Evolutionary conservation across 306 rosid species (phyloP).

Genomic region (Lathyrus aphaca): DNA sequence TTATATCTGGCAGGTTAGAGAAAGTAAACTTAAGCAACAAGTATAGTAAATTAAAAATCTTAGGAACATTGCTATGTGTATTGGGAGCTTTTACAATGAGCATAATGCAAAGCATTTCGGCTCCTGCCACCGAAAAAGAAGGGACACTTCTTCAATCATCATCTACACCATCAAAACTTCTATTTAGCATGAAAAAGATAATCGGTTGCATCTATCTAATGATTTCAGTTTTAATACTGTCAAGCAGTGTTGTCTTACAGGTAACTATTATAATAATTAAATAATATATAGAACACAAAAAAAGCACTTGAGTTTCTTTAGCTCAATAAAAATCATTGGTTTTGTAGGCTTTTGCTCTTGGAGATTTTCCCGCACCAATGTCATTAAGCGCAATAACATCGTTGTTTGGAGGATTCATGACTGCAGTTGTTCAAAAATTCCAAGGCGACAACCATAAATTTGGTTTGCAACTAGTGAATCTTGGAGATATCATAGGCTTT

Average conservation of each 20-base stretch:
- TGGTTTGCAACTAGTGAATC: slow-evolving; percentile 49
- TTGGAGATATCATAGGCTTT: slow-evolving; percentile 49
- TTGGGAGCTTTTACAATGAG: slow-evolving; percentile 80
- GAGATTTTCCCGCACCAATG: slow-evolving; percentile 83
- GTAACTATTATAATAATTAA: slow-evolving; percentile 45
- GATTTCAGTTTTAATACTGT: slow-evolving; percentile 58
- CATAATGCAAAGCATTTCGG: slow-evolving; percentile 65
- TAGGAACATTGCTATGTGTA: slow-evolving; percentile 79
- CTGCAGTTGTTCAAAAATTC: slow-evolving; percentile 50
- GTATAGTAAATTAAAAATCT: slow-evolving; percentile 70
- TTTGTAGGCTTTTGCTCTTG: slow-evolving; percentile 64
- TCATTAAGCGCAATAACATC: slow-evolving; percentile 71
- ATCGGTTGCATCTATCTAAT: slow-evolving; percentile 76
- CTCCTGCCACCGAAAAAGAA: slow-evolving; percentile 15
- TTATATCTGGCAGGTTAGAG: slow-evolving; percentile 69
- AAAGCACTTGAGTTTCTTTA: not conserved
- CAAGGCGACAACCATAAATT: slow-evolving; percentile 43
- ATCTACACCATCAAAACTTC: slow-evolving; percentile 29
- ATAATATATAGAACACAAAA: not conserved
- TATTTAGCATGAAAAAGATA: slow-evolving; percentile 63
- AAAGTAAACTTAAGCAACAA: slow-evolving; percentile 56
- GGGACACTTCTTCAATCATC: slow-evolving; percentile 14
- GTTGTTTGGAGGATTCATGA: slow-evolving; percentile 59
- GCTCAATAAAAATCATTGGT: not conserved
- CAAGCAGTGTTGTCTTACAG: slow-evolving; percentile 71